A percentile compares a stretch with the other conserved stretches of the same genome.
Conservation (phyloP, 2,329 filamentous ascomycete species). For the Paecilomyces fulvus region DNA sequence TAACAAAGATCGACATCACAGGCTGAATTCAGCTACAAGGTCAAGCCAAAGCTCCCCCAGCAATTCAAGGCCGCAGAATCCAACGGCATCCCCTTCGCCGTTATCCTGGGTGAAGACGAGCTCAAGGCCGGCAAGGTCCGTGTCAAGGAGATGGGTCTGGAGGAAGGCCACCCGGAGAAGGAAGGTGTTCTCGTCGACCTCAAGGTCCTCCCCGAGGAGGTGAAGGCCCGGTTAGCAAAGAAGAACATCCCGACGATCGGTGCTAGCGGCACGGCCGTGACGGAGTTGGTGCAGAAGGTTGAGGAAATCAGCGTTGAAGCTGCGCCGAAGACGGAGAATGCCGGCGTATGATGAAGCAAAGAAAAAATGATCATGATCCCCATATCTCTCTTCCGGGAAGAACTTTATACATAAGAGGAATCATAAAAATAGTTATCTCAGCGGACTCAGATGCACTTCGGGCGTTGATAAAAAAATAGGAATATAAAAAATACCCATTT, state of each 20-base stretch:
- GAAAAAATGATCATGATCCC: neutral
- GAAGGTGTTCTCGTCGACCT: constrained; percentile 70
- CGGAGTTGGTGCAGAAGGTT: constrained; percentile 3
- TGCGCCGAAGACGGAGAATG: constrained; percentile 11
- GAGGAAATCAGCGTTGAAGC: constrained; percentile 3
- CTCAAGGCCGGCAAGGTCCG: constrained; percentile 73
- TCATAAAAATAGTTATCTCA: constrained; percentile 6
- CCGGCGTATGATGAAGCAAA: constrained; percentile 7
- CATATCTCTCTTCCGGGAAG: neutral
- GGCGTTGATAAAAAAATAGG: too few relatives aligned
- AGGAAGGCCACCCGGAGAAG: constrained; percentile 80
- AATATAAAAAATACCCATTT: neutral
- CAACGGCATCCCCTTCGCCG: constrained; percentile 70
- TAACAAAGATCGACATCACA: constrained; percentile 21
- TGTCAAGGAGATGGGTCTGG: constrained; percentile 76
- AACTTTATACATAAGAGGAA: neutral
- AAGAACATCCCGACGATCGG: constrained; percentile 1
- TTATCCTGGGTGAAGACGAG: constrained; percentile 90
- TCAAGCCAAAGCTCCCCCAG: constrained; percentile 76
- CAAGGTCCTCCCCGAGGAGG: constrained; percentile 8
- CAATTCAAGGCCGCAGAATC: constrained; percentile 89
- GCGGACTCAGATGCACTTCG: too few relatives aligned
- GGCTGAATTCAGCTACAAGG: constrained; percentile 83
- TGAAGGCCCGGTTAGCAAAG: constrained; percentile 9
- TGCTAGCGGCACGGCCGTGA: neutral